phyloP scores from a whole-genome alignment of 1,284 basidiomycete genomes.

The Puccinia coronata region DNA sequence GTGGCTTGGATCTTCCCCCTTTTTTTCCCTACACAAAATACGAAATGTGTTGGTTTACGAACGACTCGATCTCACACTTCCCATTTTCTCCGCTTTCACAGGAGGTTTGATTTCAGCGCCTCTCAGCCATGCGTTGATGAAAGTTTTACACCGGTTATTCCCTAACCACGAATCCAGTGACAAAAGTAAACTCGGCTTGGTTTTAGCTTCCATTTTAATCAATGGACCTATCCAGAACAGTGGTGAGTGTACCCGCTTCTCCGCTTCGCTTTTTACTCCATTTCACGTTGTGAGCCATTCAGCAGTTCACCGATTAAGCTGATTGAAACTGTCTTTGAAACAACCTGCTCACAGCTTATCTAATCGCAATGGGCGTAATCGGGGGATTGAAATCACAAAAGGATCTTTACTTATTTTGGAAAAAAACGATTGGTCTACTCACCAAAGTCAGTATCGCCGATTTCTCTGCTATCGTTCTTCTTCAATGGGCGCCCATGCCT shows the following conservation, averaged over 20 bases:
- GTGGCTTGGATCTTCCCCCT: constrained; percentile 72
- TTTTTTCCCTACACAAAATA: constrained; percentile 72
- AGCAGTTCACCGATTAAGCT: too few relatives aligned
- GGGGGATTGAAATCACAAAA: constrained; percentile 72
- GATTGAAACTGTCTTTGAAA: neutral
- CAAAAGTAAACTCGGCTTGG: constrained; percentile 70
- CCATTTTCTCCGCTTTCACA: constrained; percentile 54
- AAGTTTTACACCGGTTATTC: constrained; percentile 20
- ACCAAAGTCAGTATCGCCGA: constrained; percentile 25
- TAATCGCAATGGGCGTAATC: constrained; percentile 79
- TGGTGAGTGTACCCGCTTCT: constrained; percentile 61
- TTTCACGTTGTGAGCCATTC: constrained; percentile 34
- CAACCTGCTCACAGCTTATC: constrained; percentile 61
- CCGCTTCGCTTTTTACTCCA: constrained; percentile 4
- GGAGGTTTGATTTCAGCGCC: constrained; percentile 41
- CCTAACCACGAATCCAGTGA: constrained; percentile 53
- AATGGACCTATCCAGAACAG: constrained; percentile 74
- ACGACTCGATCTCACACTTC: constrained; percentile 76
- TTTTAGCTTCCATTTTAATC: constrained; percentile 75
- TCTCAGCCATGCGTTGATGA: constrained; percentile 13
- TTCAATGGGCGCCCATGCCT: neutral
- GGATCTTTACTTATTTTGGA: constrained; percentile 62
- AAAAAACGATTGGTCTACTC: constrained; percentile 25
- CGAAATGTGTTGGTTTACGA: constrained; percentile 58
- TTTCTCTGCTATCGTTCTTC: neutral